Conservation (phyloP, 2,329 filamentous ascomycete species). For the Alternaria sp. region DNA sequence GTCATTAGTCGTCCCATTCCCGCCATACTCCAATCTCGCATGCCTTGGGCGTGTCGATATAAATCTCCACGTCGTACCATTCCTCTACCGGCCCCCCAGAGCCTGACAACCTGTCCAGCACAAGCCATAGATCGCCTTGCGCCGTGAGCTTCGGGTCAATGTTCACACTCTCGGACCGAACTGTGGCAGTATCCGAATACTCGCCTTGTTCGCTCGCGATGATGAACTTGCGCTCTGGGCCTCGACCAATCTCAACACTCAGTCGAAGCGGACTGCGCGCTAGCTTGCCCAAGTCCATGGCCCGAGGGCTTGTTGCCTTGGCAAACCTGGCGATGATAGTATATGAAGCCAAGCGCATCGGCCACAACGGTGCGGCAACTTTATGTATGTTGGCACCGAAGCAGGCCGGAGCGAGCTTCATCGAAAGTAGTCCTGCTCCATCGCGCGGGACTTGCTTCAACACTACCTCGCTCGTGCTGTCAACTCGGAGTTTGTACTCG, state of each 20-base stretch:
- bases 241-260: slow-evolving; percentile 75
- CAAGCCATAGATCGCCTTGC: slow-evolving; percentile 74
- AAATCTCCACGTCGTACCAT: slow-evolving; percentile 61
- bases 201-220: slow-evolving; percentile 74
- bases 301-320: slow-evolving; percentile 40
- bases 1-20: slow-evolving; percentile 51
- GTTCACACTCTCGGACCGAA: slow-evolving; percentile 78
- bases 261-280: slow-evolving; percentile 68
- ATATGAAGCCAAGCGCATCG: slow-evolving; percentile 67
- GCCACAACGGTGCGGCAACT: slow-evolving; percentile 61
- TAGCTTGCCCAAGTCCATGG: slow-evolving; percentile 38
- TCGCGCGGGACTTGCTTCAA: slow-evolving; percentile 73
- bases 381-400: slow-evolving; percentile 62
- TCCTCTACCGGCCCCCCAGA: slow-evolving; percentile 58
- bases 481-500: slow-evolving; percentile 77
- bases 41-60: slow-evolving; percentile 56
- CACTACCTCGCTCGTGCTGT: slow-evolving; percentile 65
- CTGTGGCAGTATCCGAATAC: slow-evolving; percentile 72
- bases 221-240: slow-evolving; percentile 71
- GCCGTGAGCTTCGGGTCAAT: slow-evolving; percentile 69
- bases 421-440: slow-evolving; percentile 75
- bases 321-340: slow-evolving; percentile 63
- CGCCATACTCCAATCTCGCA: slow-evolving; percentile 58
- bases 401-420: slow-evolving; percentile 62
- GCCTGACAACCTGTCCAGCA: slow-evolving; percentile 80